Evolutionary conservation across 495 filamentous ascomycete genomes (phyloP), one percentile per base, ranked within the genome.

Genomic region (Emericellopsis terricola): DNA sequence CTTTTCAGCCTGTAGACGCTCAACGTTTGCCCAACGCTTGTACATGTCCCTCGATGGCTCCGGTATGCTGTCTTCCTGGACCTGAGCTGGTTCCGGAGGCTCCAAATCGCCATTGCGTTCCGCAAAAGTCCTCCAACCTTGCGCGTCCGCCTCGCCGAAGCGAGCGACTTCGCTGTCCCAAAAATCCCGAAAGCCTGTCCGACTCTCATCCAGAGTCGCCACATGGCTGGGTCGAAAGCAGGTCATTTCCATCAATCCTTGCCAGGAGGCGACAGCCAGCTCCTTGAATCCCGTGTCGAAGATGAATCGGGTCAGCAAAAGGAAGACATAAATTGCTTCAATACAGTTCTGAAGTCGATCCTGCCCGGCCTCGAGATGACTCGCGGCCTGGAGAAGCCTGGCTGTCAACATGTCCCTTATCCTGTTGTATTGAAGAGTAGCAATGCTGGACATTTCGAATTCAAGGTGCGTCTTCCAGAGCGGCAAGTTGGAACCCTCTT

Each of bases 81-180:
- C 14, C 35, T 18, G 3, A 16, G 47, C 45, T 14, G 59, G 32
- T 47, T 62, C 42, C 28, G 68, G 53, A 23, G 51, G 48, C n/a
- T 52, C 47, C 19, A 51, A 41, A 16, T 32, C 38, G 10, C 36
- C 47, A 3, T 36, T 45, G 23, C 47, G 44, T n/a, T 50, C 52
- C 21, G 46, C 46, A 52, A 67, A 76, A 15, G 55, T 47, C 15
- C 46, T 50, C 86, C 87, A 94, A 11, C 82, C 85, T 19, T 63
- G 55, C 20, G 80, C 75, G 3, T 56, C 60, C 4, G 51, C 44
- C 50, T 96, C 89, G 3, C 89, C 89, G 35, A 92, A 67, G 6
- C 86, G 73, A 3, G 78, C 56, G 5, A 74, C 64, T 46, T 94
- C 89, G 26, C 73, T 81, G 33, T 93, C 82, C 89, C 89, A 97